Evolutionary conservation across 495 filamentous ascomycete species (phyloP).

Genomic region (Daldinia childiae): DNA sequence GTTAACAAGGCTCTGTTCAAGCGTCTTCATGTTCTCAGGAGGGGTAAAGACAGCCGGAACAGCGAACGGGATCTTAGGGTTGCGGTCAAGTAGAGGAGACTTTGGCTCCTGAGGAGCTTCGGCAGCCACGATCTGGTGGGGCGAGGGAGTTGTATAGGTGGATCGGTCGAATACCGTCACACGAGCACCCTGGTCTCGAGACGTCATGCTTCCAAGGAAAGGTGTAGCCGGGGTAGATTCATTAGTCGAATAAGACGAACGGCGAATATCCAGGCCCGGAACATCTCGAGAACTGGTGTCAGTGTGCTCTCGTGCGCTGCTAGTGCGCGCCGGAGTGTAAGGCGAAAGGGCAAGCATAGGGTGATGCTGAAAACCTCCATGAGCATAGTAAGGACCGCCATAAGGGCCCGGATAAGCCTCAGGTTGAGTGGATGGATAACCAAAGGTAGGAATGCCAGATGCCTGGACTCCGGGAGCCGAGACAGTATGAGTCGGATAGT

Average conservation of each 20-base stretch:
- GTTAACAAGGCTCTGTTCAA: constrained; percentile 92
- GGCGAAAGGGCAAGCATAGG: constrained; percentile 54
- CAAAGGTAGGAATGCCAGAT: constrained; percentile 36
- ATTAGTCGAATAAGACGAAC: constrained; percentile 73
- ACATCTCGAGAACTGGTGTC: constrained; percentile 59
- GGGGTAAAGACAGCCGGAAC: constrained; percentile 85
- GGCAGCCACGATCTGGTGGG: constrained; percentile 63
- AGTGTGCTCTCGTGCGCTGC: constrained; percentile 49
- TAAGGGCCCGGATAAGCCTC: constrained; percentile 37
- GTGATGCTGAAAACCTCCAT: constrained; percentile 36
- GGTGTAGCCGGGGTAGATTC: constrained; percentile 71
- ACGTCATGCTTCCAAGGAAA: constrained; percentile 64
- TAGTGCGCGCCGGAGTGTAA: constrained; percentile 58
- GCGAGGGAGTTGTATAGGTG: constrained; percentile 69
- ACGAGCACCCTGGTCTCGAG: constrained; percentile 60
- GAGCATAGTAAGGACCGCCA: constrained; percentile 33
- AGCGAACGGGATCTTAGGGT: constrained; percentile 85
- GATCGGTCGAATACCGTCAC: constrained; percentile 70
- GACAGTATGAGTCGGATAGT: constrained; percentile 31
- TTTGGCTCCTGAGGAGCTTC: constrained; percentile 58
- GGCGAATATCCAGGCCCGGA: constrained; percentile 67
- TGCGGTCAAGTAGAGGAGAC: constrained; percentile 69
- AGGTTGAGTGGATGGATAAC: constrained; percentile 36
- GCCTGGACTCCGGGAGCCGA: constrained; percentile 31
- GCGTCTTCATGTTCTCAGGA: constrained; percentile 76